A percentile compares a stretch with the other conserved stretches of the same genome.
These are phyloP conservation scores for Elsinoe arachidis DNA, from an alignment of 2,329 filamentous ascomycete genomes.

Conservation along the genomic window DNA sequence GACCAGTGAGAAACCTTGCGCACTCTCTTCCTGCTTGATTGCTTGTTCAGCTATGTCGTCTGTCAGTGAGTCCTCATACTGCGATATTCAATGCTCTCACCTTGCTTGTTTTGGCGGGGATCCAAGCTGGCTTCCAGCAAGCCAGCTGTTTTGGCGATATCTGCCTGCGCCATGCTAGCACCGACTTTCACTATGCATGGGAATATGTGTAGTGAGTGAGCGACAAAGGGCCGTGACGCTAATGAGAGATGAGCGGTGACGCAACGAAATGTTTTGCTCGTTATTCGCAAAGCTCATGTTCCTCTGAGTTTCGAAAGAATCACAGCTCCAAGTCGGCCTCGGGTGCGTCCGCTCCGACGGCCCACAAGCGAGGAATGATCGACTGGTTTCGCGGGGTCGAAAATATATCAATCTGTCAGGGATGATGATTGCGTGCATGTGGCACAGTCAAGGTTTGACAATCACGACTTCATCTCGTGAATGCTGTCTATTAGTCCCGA, in stretches of 20 bases:
- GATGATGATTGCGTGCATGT: constrained; percentile 1
- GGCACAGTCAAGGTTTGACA: not conserved
- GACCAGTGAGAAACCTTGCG: constrained; percentile 74
- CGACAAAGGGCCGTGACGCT: not conserved
- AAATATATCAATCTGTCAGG: not conserved
- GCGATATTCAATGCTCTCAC: constrained; percentile 40
- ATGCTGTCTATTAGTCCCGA: no score
- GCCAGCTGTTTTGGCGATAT: constrained; percentile 60
- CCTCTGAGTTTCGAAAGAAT: not conserved
- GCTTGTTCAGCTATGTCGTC: constrained; percentile 63
- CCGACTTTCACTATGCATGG: constrained; percentile 1
- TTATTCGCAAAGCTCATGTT: not conserved
- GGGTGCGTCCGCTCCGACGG: not conserved
- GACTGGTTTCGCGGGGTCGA: not conserved
- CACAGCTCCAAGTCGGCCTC: not conserved
- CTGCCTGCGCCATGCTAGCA: constrained; percentile 46
- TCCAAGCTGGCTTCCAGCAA: constrained; percentile 87
- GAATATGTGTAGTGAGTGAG: not conserved
- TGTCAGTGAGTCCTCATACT: not conserved
- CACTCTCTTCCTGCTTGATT: constrained; percentile 69
- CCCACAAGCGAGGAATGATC: constrained; percentile 1
- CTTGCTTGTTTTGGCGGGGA: constrained; percentile 79
- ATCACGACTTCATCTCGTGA: not conserved
- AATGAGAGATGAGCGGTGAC: no score
- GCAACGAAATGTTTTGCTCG: no score